Evolutionary conservation across 768 basidiomycete species (phyloP), one percentile per base, ranked within the genome.

Genomic region (Obba rivulosa): DNA sequence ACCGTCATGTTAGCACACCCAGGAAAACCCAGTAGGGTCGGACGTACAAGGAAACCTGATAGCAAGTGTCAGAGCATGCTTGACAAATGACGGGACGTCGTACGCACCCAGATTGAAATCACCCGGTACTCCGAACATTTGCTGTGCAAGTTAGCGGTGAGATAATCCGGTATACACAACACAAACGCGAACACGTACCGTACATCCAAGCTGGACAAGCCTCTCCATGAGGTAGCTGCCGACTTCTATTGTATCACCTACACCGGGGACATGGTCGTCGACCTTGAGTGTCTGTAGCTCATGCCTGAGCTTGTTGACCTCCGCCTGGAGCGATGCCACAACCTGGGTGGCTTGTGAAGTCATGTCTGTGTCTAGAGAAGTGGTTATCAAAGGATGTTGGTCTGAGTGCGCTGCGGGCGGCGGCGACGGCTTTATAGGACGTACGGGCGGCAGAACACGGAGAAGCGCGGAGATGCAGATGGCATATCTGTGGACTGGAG

Each of bases 41-140:
- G 20, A 60, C 64, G 37, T 57, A 80, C 78, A 61, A 81, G 56
- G 55, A 82, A 81, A 2, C 76, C 49, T 62, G 48, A 25, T 40
- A 31, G 28, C n/a, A 38, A 37, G 11, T 7, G 22, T 11, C 24
- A 28, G 46, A 48, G 17, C 21, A 9, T 4, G 40, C 11, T 41
- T 28, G 22, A 9, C 39, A 38, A 24, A 47, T n/a, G 24, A 41
- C 18, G 0, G 1, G 21, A 50, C 14, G 1, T 17, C 4, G 13
- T 11, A 50, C 68, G 9, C 55, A 70, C 72, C 84, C 39, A 91
- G 76, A 62, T 90, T 90, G 55, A 89, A 91, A 63, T 92, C 88
- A n/a, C 90, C 90, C 0, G 90, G 90, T 0, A 92, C 76, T 14
- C 89, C 90, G 48, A 92, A 92, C 70, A 92, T 76, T 40, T 78